A percentile compares a stretch with the other conserved stretches of the same genome.
phyloP scores from a whole-genome alignment of 352 stramenopile genomes.

The Globisporangium apiculatum region DNA sequence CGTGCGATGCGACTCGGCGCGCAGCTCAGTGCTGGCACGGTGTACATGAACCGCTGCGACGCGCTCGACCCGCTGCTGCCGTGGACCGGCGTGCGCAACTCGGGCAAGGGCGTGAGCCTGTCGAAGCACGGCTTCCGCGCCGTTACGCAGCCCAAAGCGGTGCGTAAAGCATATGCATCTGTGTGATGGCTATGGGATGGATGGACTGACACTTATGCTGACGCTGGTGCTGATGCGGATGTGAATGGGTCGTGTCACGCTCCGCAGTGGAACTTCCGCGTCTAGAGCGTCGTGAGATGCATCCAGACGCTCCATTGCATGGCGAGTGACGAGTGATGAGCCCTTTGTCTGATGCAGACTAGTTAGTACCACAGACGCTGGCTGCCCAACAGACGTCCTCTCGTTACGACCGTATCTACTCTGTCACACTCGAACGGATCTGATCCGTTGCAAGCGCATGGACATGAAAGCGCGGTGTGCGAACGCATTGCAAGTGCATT shows the following conservation, averaged over 20 bases:
- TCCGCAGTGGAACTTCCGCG: slow-evolving; percentile 62
- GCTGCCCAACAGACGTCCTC: too few relatives aligned
- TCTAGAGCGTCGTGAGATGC: slow-evolving; percentile 17
- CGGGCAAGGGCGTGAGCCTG: slow-evolving; percentile 75
- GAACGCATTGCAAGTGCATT: too few relatives aligned
- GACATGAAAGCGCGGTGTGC: too few relatives aligned
- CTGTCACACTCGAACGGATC: too few relatives aligned
- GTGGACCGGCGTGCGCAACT: slow-evolving; percentile 74
- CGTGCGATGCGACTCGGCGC: slow-evolving; percentile 44
- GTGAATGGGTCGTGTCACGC: not conserved
- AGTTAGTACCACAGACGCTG: too few relatives aligned
- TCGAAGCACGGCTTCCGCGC: slow-evolving; percentile 78
- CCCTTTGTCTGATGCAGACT: too few relatives aligned
- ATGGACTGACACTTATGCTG: slow-evolving; percentile 1
- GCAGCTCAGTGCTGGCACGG: slow-evolving; percentile 63
- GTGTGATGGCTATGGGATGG: not conserved
- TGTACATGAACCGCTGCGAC: slow-evolving; percentile 86
- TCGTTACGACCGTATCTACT: too few relatives aligned
- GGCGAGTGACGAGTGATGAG: too few relatives aligned
- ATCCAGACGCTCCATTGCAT: too few relatives aligned
- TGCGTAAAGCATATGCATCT: slow-evolving; percentile 15
- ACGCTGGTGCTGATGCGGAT: slow-evolving; percentile 3
- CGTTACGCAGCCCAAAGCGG: slow-evolving; percentile 76
- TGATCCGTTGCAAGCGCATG: too few relatives aligned
- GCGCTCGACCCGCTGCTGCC: slow-evolving; percentile 72